These are phyloP conservation scores for Zygosaccharomyces pseudobailii DNA, from an alignment of 1,139 yeast genomes.

Conservation along the genomic window DNA sequence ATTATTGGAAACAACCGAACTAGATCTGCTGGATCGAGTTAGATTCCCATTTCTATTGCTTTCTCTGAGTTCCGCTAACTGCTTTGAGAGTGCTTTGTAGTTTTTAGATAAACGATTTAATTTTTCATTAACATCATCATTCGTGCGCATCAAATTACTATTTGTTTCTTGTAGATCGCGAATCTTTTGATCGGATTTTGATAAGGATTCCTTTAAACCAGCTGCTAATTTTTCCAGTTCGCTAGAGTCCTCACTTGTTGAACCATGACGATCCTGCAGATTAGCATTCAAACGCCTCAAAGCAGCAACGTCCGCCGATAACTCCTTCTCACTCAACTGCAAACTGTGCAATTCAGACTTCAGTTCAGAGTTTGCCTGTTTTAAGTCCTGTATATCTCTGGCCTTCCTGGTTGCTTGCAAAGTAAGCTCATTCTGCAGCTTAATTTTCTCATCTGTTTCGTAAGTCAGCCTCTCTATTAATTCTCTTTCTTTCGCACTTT, in stretches of 20 bases:
- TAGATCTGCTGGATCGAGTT: conserved; percentile 26
- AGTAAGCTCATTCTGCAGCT: conserved; percentile 52
- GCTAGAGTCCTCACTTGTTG: conserved; percentile 25
- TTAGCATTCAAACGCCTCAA: conserved; percentile 22
- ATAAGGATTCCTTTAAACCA: conserved; percentile 51
- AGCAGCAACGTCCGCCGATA: conserved; percentile 33
- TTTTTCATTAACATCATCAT: conserved; percentile 64
- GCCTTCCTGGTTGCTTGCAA: conserved; percentile 44
- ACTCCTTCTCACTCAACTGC: conserved; percentile 35
- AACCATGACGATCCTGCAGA: conserved; percentile 25
- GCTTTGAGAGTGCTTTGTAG: conserved; percentile 55
- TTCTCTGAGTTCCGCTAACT: conserved; percentile 42
- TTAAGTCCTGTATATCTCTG: conserved; percentile 33
- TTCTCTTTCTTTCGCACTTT: conserved; percentile 45
- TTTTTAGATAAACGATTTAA: conserved; percentile 62
- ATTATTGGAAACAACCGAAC: conserved; percentile 20
- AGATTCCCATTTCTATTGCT: conserved; percentile 25
- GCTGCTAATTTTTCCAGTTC: conserved; percentile 34
- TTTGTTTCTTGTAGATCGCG: conserved; percentile 57
- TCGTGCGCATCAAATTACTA: conserved; percentile 52
- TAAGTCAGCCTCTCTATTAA: conserved; percentile 41
- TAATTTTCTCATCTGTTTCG: conserved; percentile 54
- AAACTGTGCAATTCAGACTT: conserved; percentile 28
- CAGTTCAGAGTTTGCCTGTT: conserved; percentile 30
- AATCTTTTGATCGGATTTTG: conserved; percentile 45